phyloP scores from a whole-genome alignment of 148 eudicot species.

The Bassia scoparia region DNA sequence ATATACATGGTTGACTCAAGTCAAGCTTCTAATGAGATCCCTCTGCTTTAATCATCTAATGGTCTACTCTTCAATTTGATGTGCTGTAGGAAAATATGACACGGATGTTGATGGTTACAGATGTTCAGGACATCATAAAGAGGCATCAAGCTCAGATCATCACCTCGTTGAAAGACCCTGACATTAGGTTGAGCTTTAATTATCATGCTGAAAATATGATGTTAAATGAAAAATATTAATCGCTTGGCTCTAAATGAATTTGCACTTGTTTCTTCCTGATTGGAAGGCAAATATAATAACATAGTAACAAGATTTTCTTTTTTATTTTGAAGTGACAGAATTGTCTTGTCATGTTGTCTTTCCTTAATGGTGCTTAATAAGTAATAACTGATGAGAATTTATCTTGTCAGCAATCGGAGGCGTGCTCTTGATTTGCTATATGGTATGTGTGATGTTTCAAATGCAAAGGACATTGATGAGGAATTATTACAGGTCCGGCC shows the following conservation, averaged over 20 bases:
- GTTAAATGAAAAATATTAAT: neutral
- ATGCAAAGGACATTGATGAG: slow-evolving; percentile 98
- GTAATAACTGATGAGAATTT: slow-evolving; percentile 20
- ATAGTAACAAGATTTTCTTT: too few relatives aligned
- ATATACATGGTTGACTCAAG: slow-evolving; percentile 5
- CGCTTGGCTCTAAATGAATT: neutral
- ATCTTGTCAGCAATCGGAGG: slow-evolving; percentile 68
- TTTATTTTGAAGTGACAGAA: too few relatives aligned
- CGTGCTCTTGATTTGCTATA: slow-evolving; percentile 97
- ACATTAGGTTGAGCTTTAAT: slow-evolving; percentile 61
- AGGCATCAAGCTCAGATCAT: slow-evolving; percentile 97
- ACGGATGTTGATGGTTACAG: slow-evolving; percentile 97
- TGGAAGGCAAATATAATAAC: too few relatives aligned
- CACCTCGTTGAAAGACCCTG: slow-evolving; percentile 95
- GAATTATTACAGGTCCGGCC: slow-evolving; percentile 79
- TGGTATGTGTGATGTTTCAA: slow-evolving; percentile 99
- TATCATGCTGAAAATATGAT: neutral
- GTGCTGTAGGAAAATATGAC: slow-evolving; percentile 92
- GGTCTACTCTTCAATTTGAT: slow-evolving; percentile 16
- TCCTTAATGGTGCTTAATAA: too few relatives aligned
- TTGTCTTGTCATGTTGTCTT: too few relatives aligned
- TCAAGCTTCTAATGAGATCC: slow-evolving; percentile 3
- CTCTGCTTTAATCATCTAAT: slow-evolving; percentile 22
- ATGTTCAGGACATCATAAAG: slow-evolving; percentile 90
- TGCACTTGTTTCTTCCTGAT: too few relatives aligned